Base-by-base conservation (phyloP, 2,329 filamentous ascomycete genomes). In the Fusarium sp. region DNA sequence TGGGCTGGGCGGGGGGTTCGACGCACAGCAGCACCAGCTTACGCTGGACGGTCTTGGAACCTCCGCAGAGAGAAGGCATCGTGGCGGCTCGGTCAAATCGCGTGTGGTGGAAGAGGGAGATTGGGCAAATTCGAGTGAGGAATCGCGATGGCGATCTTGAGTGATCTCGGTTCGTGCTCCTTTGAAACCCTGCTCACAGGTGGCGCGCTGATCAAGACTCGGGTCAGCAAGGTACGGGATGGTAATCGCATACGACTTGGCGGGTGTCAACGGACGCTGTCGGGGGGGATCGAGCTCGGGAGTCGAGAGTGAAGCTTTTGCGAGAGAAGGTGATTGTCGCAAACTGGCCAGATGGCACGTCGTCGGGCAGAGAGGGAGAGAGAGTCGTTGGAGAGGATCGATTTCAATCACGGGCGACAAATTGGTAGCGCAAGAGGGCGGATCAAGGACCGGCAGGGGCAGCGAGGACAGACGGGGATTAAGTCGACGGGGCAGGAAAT, bases 1-100 rank as follows among this genome's bases (percentile, higher is more conserved):
- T 22, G 20, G 13, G 25, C 33, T 31, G 52, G 9, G 33, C 40
- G 33, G 27, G 33, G 27, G 58, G 33, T 14, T 38, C 35, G 65
- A 81, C 83, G 64, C 69, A 97, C 93, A 98, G 89, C 79, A 98
- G 90, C 81, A 98, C 95, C 86, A 98, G 93, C 92, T 98, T 98
- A 86, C 95, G 94, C 90, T 97, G 94, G 79, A 96, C 94, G 65
- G 94, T 95, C 87, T 97, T 94, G 73, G 90, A 92, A 77, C 92
- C 91, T 80, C 92, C 92, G 82, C 93, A 93, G 73, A 86, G 81
- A 80, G 82, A 76, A 78, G 78, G 78, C 78, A 79, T 79, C 65
- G 65, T 73, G 62, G 45, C 31, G 57, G 57, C 38, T 66, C 38
- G 59, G 29, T 59, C 35, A 35, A 42, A 18, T 73, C 42, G 75